Percentiles rank a stretch among this genome's conserved stretches.
Conservation (phyloP, 306 rosid species). For the Carpinus viminea region DNA sequence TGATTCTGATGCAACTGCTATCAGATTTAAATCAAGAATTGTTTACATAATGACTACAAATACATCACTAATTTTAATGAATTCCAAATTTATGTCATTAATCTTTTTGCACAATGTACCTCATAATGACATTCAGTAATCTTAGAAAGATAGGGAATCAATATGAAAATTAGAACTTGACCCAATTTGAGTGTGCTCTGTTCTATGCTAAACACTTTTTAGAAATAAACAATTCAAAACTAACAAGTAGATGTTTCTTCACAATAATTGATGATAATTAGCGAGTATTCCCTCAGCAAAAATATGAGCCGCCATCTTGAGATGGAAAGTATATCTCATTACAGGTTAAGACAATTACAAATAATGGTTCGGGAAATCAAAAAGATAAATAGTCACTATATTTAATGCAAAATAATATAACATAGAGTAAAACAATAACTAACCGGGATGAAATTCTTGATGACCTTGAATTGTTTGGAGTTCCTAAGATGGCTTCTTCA, state of each 20-base stretch:
- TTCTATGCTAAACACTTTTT: not conserved
- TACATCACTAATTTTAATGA: not conserved
- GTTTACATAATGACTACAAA: not conserved
- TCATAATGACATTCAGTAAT: not conserved
- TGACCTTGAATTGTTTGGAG: slow-evolving; percentile 58
- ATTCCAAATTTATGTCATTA: not conserved
- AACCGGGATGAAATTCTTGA: slow-evolving; percentile 65
- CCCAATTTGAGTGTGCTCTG: not conserved
- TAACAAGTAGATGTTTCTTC: not conserved
- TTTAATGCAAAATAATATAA: slow-evolving; percentile 12
- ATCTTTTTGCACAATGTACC: not conserved
- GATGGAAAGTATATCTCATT: slow-evolving; percentile 4
- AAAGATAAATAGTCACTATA: slow-evolving; percentile 11
- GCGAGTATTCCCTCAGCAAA: not conserved
- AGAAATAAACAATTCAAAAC: not conserved
- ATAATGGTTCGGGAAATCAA: slow-evolving; percentile 15
- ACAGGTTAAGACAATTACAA: not conserved
- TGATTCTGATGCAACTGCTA: not conserved
- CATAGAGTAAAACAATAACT: slow-evolving; percentile 34
- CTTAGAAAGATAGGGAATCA: not conserved
- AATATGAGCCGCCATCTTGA: not conserved
- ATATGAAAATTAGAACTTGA: not conserved
- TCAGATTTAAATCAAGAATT: not conserved
- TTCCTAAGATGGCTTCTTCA: slow-evolving; percentile 77
- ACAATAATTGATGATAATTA: not conserved